Conservation (phyloP, 2,329 filamentous ascomycete species). For the Xylariaceae sp. region DNA sequence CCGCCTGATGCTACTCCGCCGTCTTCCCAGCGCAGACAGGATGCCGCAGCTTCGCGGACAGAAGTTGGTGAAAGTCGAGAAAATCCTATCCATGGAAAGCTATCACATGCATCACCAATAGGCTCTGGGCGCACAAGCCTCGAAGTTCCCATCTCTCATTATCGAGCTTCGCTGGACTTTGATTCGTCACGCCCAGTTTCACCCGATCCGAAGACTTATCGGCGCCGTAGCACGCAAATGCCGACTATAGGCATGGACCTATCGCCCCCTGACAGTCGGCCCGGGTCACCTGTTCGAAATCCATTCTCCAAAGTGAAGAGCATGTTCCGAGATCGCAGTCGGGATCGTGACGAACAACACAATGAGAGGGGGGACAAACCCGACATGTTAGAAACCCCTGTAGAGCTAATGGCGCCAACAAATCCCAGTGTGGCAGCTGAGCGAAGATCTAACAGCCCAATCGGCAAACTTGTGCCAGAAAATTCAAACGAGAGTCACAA, state of each 20-base stretch:
- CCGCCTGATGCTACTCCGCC: slow-evolving; percentile 22
- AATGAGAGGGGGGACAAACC: slow-evolving; percentile 31
- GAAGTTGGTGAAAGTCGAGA: slow-evolving; percentile 15
- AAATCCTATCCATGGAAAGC: slow-evolving; percentile 11
- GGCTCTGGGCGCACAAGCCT: slow-evolving; percentile 38
- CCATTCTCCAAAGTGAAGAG: slow-evolving; percentile 52
- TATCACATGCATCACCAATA: slow-evolving; percentile 25
- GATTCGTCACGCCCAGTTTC: slow-evolving; percentile 47
- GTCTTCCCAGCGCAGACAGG: slow-evolving; percentile 7
- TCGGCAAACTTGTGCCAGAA: slow-evolving; percentile 31
- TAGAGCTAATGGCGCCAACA: slow-evolving; percentile 19
- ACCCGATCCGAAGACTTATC: slow-evolving; percentile 41
- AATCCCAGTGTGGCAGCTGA: slow-evolving; percentile 25
- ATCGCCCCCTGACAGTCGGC: slow-evolving; percentile 59
- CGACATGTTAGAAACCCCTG: slow-evolving; percentile 15
- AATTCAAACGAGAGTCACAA: slow-evolving; percentile 44
- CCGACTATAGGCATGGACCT: slow-evolving; percentile 59
- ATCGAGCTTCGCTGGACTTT: slow-evolving; percentile 38
- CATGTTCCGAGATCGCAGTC: slow-evolving; percentile 51
- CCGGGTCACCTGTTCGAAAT: slow-evolving; percentile 59
- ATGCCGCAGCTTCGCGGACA: slow-evolving; percentile 14
- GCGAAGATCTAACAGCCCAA: slow-evolving; percentile 34
- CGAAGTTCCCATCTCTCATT: slow-evolving; percentile 40
- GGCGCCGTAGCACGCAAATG: slow-evolving; percentile 46
- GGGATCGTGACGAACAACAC: slow-evolving; percentile 35